A percentile compares a stretch with the other conserved stretches of the same genome.
These are phyloP conservation scores for Pseudocercospora eumusae DNA, from an alignment of 2,329 filamentous ascomycete genomes.

Conservation along the genomic window DNA sequence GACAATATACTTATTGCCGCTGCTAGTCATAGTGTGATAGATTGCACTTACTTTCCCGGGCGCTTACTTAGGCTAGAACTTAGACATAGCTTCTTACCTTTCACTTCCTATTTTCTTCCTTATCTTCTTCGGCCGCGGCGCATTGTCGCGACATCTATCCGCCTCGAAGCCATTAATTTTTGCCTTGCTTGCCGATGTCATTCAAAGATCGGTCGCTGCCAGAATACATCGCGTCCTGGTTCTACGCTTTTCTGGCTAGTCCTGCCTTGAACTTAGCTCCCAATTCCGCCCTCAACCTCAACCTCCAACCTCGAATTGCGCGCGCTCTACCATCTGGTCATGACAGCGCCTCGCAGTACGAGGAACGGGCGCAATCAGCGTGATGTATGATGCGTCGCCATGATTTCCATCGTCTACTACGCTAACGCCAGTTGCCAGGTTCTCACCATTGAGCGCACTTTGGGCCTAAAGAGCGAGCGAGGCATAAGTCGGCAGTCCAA, in stretches of 20 bases:
- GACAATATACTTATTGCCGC: neutral
- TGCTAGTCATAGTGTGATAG: neutral
- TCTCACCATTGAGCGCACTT: constrained; percentile 22
- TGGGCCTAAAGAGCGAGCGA: constrained; percentile 24
- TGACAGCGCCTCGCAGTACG: constrained; percentile 12
- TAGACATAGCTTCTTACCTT: constrained; percentile 1
- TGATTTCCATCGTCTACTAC: neutral
- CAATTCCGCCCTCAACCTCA: neutral
- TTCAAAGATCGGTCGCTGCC: neutral
- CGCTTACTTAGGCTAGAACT: neutral
- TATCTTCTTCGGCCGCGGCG: neutral
- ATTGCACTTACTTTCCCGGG: neutral
- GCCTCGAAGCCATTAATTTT: neutral
- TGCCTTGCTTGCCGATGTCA: neutral
- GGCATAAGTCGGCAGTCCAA: constrained; percentile 25
- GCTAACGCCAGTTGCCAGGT: constrained; percentile 1
- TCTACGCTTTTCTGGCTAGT: neutral
- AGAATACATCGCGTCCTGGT: neutral
- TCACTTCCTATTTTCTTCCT: neutral
- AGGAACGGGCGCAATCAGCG: constrained; percentile 21
- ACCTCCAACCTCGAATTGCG: neutral
- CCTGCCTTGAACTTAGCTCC: neutral
- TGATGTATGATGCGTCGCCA: constrained; percentile 1
- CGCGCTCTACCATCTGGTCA: neutral
- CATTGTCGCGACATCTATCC: neutral